A percentile compares a stretch with the other conserved stretches of the same genome.
Conservation (phyloP, 1,284 basidiomycete genomes). For the Cystobasidiaceae sp. region DNA sequence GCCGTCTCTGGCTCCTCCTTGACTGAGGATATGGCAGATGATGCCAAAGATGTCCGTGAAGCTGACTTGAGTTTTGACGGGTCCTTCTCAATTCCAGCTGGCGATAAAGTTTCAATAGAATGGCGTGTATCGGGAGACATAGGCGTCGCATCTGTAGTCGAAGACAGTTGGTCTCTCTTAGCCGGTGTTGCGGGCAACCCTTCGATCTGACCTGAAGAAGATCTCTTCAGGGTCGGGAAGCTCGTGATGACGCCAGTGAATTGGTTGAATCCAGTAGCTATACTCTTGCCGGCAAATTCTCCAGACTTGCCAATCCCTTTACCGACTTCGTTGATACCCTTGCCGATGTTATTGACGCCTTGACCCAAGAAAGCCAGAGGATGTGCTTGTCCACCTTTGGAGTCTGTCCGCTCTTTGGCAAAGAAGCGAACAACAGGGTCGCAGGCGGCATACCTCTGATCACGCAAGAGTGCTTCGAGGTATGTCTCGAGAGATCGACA, state of each 20-base stretch:
- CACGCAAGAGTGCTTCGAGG: slow-evolving; percentile 22
- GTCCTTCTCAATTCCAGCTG: too few species aligned
- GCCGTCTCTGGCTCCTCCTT: neutral
- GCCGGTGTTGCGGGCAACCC: neutral
- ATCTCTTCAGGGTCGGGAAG: slow-evolving; percentile 8
- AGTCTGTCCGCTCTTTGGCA: slow-evolving; percentile 30
- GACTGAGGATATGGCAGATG: too few species aligned
- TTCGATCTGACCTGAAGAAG: slow-evolving; percentile 1
- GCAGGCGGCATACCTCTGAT: slow-evolving; percentile 22
- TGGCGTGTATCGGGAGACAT: neutral
- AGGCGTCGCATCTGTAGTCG: neutral
- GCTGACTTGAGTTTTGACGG: neutral
- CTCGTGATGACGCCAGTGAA: slow-evolving; percentile 13
- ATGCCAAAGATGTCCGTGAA: neutral
- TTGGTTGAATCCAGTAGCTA: slow-evolving; percentile 29
- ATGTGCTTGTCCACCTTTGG: slow-evolving; percentile 3
- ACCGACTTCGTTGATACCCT: slow-evolving; percentile 23
- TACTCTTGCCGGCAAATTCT: slow-evolving; percentile 11
- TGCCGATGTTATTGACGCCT: slow-evolving; percentile 21
- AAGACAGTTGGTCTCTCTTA: neutral
- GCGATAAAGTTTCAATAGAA: too few species aligned
- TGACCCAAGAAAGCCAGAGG: slow-evolving; percentile 20
- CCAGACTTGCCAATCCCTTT: slow-evolving; percentile 23
- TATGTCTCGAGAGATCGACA: slow-evolving; percentile 23
- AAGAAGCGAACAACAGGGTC: slow-evolving; percentile 31